Base-by-base conservation (phyloP, 441 rosid species). In the Gossypium trilobum region DNA sequence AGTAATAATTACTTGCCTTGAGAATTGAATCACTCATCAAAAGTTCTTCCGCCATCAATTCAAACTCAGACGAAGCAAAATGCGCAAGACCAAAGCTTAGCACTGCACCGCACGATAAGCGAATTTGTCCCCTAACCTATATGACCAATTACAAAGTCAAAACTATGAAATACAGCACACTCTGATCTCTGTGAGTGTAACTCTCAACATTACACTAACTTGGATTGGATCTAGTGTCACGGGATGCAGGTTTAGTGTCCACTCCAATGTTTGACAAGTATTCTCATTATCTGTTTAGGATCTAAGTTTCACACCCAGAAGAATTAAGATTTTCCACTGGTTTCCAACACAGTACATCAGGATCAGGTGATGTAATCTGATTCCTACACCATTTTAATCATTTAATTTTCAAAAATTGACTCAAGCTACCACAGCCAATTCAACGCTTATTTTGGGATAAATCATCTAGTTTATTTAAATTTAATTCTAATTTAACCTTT, bases 31-130 rank as follows among this genome's bases (percentile, higher is more conserved):
- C 89, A 36, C 95, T 87, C 92, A 91, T 88, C 81, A 93, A 76
- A 80, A 93, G 89, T 74, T 91, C 98, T 85, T 89, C 98, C 25
- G 97, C 95, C 87, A 93, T 85, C 83, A 93, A 78, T 77, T 93
- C 98, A 80, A 93, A 93, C 78, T 86, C 97, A 0, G 96, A 93
- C 25, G 91, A 80, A 68, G 91, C 89, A 83, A 76, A 85, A 80
- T 85, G 98, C 0, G 87, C 84, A 81, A 91, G 89, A 61, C 97
- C 98, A 82, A 93, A 93, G 82, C 90, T 89, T 79, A 93, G 76
- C 75, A 78, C 77, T 64, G 90, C 93, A 74, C 90, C 86, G 73
- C 83, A 76, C 25, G 89, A 86, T 77, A 93, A 69, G 71, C 74
- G 85, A 74, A 93, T 85, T 68, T 85, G 87, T 73, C 98, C 98